Evolutionary conservation across 805 yeast genomes (phyloP), one percentile per base, ranked within the genome.

Genomic region (Ogataea wickerhamii): DNA sequence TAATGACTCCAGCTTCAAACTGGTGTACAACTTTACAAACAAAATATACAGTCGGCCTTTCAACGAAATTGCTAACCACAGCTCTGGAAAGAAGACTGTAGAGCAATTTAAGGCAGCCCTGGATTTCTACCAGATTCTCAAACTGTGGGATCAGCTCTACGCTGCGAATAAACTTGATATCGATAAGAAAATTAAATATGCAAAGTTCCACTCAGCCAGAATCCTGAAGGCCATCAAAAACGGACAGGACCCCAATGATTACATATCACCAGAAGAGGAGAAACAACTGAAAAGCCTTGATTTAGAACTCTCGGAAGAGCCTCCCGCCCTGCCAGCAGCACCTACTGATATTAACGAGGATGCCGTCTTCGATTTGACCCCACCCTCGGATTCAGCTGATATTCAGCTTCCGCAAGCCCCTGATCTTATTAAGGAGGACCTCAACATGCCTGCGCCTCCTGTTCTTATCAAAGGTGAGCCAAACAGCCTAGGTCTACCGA

Each of bases 151-250:
- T 2, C 50, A 48, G 1, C 36, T 45, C 8, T 46, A 41, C 23
- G 13, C 19, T 3, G 55, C 29, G 26, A 51, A 55, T 8, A 39
- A 39, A n/a, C 50, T 38, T 17, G 58, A 40, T 22, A 45, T 54
- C 34, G 55, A 44, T 18, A 46, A 43, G 55, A 75, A 76, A 52
- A 66, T 71, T 32, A 78, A 76, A 51, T 83, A 74, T 47, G 75
- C 84, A 12, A 80, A 80, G 54, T 80, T 65, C 52, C 82, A 78
- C 45, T 74, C 82, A 12, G 70, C 76, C 6, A 60, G 84, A 26
- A 79, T 81, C 19, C 53, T 80, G 36, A 71, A 67, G 44, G 68
- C 76, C 0, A 48, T 67, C 26, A 71, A 66, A 42, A 55, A 55
- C 5, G 79, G 78, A 1, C 68, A 70, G 25, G 78, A 80, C 50